Evolutionary conservation across 2,329 filamentous ascomycete species (phyloP), one percentile per base, ranked within the genome.

Genomic region (Aspergillus brasiliensis): DNA sequence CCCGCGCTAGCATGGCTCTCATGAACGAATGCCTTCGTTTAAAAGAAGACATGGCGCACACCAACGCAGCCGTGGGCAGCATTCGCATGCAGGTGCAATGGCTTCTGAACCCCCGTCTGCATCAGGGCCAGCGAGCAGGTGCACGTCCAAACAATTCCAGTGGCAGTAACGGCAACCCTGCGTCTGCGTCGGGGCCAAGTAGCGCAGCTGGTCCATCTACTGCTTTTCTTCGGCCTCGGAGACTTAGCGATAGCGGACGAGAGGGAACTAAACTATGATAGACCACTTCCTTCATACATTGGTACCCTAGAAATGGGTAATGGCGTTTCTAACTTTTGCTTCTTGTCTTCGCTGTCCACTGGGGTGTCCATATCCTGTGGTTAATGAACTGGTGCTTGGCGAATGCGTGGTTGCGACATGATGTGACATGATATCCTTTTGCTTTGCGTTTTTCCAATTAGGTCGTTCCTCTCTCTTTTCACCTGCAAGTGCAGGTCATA

Each of bases 31-130:
- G 81, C 49, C 78, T 87, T 31, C 83, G 85, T 3, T 80, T 83
- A 52, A 85, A 86, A 61, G 86, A 88, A 65, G 85, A 88, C 60
- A 82, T 88, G 75, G 79, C 85, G 10, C 85, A 86, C 67, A 82
- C 84, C 7, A 86, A 84, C 61, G 84, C 85, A 3, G 85, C 84
- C 40, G 79, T 88, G 47, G 84, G 81, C 64, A 82, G 80, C 15
- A 80, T 87, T 62, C 80, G 83, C 56, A 81, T 86, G 76, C 86
- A 88, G 66, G 77, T 88, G 21, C 84, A 87, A 55, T 88, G 86
- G 86, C 78, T 88, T 11, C 83, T 86, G 67, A 84, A 83, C 61
- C 80, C 83, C 2, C 81, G 84, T 17, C 71, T 86, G 60, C 82
- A 85, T 59, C 73, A 80, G 21, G 71, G 69, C 2, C 68, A 76